These are phyloP conservation scores for Tolypocladium endophyticum DNA, from an alignment of 2,329 filamentous ascomycete genomes.

Conservation along the genomic window DNA sequence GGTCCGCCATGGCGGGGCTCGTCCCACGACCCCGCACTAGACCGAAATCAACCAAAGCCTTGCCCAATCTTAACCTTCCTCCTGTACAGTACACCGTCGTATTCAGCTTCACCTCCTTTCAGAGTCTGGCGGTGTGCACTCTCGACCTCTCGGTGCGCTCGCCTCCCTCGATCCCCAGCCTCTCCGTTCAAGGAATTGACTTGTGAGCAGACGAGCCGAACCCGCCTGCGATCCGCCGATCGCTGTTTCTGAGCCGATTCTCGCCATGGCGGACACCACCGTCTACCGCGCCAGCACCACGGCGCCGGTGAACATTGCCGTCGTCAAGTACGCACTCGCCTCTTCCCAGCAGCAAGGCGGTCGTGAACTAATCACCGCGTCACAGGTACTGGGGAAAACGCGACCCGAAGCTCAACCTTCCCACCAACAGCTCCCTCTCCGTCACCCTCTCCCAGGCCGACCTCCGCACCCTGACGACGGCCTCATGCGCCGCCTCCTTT, in stretches of 20 bases:
- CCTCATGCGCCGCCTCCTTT: slow-evolving; percentile 73
- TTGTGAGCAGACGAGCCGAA: background rate
- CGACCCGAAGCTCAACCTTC: slow-evolving; percentile 85
- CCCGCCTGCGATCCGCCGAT: background rate
- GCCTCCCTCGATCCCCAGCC: background rate
- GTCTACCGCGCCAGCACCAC: slow-evolving; percentile 92
- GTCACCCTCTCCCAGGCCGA: slow-evolving; percentile 93
- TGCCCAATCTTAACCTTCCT: background rate
- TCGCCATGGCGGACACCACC: slow-evolving; percentile 35
- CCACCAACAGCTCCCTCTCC: slow-evolving; percentile 94
- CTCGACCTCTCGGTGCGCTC: background rate
- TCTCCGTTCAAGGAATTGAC: background rate
- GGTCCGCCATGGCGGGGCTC: background rate
- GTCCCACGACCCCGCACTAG: background rate
- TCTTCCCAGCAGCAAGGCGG: background rate
- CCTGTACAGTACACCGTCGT: too few relatives aligned
- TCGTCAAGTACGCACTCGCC: slow-evolving; percentile 65
- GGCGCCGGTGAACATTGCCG: slow-evolving; percentile 94
- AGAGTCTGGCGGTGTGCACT: background rate
- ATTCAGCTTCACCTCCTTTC: background rate
- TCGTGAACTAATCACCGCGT: background rate
- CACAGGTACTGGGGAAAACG: slow-evolving; percentile 89
- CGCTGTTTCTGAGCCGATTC: background rate
- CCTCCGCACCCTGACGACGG: slow-evolving; percentile 90
- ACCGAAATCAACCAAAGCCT: background rate